These are phyloP conservation scores for Clitopilus passeckerianus DNA, from an alignment of 768 basidiomycete species.

Conservation along the genomic window DNA sequence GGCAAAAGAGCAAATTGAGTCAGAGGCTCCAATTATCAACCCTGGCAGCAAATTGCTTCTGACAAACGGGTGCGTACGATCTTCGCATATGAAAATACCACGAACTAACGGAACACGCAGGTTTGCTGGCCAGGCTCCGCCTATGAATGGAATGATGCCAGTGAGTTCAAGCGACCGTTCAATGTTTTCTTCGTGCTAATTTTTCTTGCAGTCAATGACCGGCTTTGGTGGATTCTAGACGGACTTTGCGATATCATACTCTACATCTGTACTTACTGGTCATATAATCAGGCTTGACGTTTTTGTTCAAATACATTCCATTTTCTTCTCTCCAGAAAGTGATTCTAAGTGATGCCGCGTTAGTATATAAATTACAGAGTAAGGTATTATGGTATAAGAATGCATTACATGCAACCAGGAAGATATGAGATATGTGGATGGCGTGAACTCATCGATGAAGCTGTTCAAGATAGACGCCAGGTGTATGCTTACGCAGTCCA, in stretches of 20 bases:
- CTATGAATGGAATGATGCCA: slow-evolving; percentile 68
- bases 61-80: slow-evolving; percentile 63
- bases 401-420: slow-evolving; percentile 12
- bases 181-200: slow-evolving; percentile 3
- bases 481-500: too few relatives aligned
- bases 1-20: slow-evolving; percentile 86
- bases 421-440: neutral
- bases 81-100: neutral
- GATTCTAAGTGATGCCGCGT: neutral
- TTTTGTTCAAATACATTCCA: slow-evolving; percentile 13
- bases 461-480: too few relatives aligned
- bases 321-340: slow-evolving; percentile 2
- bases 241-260: slow-evolving; percentile 3
- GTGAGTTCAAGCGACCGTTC: slow-evolving; percentile 31
- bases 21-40: slow-evolving; percentile 85
- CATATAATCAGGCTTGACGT: slow-evolving; percentile 23
- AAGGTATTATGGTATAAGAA: slow-evolving; percentile 13
- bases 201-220: slow-evolving; percentile 47
- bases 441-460: neutral
- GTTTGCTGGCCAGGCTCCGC: slow-evolving; percentile 60
- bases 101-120: slow-evolving; percentile 24
- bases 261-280: slow-evolving; percentile 19
- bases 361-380: neutral
- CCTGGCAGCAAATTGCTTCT: slow-evolving; percentile 65
- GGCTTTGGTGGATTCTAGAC: slow-evolving; percentile 43